These are phyloP conservation scores for Aristolochia californica DNA, from an alignment of 164 flowering plant species.

Conservation along the genomic window DNA sequence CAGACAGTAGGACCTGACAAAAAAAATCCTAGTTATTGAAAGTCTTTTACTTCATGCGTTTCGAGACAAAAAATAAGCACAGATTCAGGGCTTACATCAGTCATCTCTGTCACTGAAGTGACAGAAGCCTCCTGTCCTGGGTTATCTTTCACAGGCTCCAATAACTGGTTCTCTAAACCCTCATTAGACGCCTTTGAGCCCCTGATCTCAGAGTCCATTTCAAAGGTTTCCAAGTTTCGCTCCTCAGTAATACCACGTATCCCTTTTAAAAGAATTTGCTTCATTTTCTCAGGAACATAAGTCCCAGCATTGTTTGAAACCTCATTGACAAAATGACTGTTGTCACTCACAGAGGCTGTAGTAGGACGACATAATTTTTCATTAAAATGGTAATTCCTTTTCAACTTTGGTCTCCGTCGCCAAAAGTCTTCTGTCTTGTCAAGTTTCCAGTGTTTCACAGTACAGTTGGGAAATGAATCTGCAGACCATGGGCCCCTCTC, in stretches of 20 bases:
- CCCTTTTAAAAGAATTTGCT: slow-evolving; percentile 73
- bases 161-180: slow-evolving; percentile 21
- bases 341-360: slow-evolving; percentile 25
- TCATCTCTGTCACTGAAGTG: slow-evolving; percentile 44
- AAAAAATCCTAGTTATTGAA: background rate
- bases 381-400: slow-evolving; percentile 86
- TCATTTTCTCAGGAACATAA: slow-evolving; percentile 79
- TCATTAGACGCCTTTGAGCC: slow-evolving; percentile 28
- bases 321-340: slow-evolving; percentile 26
- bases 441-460: slow-evolving; percentile 79
- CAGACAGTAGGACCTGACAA: slow-evolving; percentile 68
- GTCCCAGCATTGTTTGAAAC: slow-evolving; percentile 40
- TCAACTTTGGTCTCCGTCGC: slow-evolving; percentile 85
- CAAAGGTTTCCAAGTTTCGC: slow-evolving; percentile 40
- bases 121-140: slow-evolving; percentile 36
- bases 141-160: slow-evolving; percentile 32
- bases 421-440: slow-evolving; percentile 91
- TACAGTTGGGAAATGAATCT: slow-evolving; percentile 71
- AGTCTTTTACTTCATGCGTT: background rate
- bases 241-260: slow-evolving; percentile 70
- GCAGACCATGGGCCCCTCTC: slow-evolving; percentile 99
- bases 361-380: slow-evolving; percentile 69
- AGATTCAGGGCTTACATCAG: slow-evolving; percentile 45
- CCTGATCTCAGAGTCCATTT: slow-evolving; percentile 32
- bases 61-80: no score